A percentile compares a stretch with the other conserved stretches of the same genome.
These are phyloP conservation scores for Purshia tridentata DNA, from an alignment of 306 rosid genomes.

Conservation along the genomic window DNA sequence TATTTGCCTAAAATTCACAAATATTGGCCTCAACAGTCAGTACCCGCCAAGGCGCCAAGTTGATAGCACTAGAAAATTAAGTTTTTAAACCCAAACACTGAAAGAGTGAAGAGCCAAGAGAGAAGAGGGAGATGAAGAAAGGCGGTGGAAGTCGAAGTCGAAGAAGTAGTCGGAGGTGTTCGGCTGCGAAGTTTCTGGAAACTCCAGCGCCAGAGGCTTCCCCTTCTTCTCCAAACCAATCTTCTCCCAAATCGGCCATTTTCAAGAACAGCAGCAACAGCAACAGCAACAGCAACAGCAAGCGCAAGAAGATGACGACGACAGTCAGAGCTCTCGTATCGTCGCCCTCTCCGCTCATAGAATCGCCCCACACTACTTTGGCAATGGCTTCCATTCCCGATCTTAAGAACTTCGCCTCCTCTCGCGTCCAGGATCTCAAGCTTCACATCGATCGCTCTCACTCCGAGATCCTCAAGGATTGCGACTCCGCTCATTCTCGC, in stretches of 20 bases:
- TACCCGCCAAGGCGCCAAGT: not conserved
- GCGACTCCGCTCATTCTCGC: constrained; percentile 71
- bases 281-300: constrained; percentile 39
- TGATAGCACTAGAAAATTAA: not conserved
- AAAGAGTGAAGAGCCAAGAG: not conserved
- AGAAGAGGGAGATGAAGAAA: constrained; percentile 47
- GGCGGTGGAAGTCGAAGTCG: constrained; percentile 37
- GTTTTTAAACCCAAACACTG: not conserved
- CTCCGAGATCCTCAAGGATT: constrained; percentile 73
- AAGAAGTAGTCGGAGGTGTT: constrained; percentile 31
- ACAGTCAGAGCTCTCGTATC: constrained; percentile 31
- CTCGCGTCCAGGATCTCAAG: constrained; percentile 66
- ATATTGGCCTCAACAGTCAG: not conserved
- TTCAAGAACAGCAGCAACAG: constrained; percentile 39
- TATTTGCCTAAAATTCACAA: not conserved
- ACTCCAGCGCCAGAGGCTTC: constrained; percentile 52
- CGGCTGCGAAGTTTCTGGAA: constrained; percentile 55
- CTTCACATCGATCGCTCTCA: constrained; percentile 75
- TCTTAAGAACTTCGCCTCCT: constrained; percentile 63
- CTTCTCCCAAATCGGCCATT: constrained; percentile 55
- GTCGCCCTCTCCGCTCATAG: constrained; percentile 22
- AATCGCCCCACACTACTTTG: constrained; percentile 28
- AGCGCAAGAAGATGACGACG: constrained; percentile 17
- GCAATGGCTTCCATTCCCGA: constrained; percentile 53
- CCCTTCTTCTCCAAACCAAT: constrained; percentile 43